Percentiles rank a stretch among this genome's conserved stretches.
These are phyloP conservation scores for Chamaenerion angustifolium DNA, from an alignment of 345 rosid species.

Conservation along the genomic window DNA sequence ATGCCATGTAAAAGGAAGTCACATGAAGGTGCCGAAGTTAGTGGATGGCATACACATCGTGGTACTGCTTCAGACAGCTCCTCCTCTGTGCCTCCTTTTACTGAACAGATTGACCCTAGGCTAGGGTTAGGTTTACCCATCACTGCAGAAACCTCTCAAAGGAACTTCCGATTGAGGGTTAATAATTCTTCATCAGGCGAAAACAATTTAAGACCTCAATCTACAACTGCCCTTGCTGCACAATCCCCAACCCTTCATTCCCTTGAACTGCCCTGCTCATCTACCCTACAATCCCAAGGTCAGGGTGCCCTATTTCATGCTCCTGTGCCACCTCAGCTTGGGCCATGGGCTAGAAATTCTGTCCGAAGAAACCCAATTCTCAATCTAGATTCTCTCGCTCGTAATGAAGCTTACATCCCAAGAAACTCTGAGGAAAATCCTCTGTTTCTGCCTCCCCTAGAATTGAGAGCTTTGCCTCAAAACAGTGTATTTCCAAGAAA, in stretches of 20 bases:
- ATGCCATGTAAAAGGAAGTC: conserved; percentile 72
- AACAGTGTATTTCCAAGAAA: conserved; percentile 28
- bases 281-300: conserved; percentile 24
- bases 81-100: conserved; percentile 16
- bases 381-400: too few species aligned
- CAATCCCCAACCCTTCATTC: conserved; percentile 28
- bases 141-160: conserved; percentile 28
- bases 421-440: conserved; percentile 38
- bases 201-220: conserved; percentile 25
- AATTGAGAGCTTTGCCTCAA: too few species aligned
- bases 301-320: conserved; percentile 25
- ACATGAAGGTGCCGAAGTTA: conserved; percentile 21
- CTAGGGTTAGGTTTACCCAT: conserved; percentile 30
- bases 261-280: conserved; percentile 29
- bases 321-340: conserved; percentile 30
- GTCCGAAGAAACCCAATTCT: too few species aligned
- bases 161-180: conserved; percentile 47
- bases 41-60: too few species aligned
- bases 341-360: conserved; percentile 7
- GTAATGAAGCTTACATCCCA: background rate
- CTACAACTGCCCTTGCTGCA: conserved; percentile 29
- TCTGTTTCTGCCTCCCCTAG: conserved; percentile 15
- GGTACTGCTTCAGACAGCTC: conserved; percentile 1
- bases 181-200: conserved; percentile 27
- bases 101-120: conserved; percentile 30